Evolutionary conservation across 495 filamentous ascomycete species (phyloP).

Genomic region (Trichoderma erinaceum): DNA sequence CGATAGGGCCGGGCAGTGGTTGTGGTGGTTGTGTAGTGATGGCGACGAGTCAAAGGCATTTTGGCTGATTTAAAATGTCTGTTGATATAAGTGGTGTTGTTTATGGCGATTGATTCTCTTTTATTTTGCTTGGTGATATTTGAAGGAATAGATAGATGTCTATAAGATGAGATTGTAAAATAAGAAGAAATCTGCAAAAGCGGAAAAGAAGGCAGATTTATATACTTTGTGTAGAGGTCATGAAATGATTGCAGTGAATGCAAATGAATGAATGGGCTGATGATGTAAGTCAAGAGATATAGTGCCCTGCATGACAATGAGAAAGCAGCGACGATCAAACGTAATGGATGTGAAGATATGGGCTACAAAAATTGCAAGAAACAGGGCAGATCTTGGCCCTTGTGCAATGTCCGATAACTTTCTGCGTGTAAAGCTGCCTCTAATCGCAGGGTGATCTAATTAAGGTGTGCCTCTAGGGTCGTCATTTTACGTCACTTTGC

Average conservation of each 20-base stretch:
- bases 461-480: not conserved
- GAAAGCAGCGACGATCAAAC: not conserved
- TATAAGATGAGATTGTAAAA: not conserved
- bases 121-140: not conserved
- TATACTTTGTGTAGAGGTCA: not conserved
- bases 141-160: not conserved
- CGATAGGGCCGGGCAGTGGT: slow-evolving; percentile 19
- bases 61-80: not conserved
- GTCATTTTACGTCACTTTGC: slow-evolving; percentile 11
- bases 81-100: not conserved
- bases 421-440: not conserved
- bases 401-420: not conserved
- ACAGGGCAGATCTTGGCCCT: not conserved
- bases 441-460: not conserved
- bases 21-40: slow-evolving; percentile 25
- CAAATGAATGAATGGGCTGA: too few relatives aligned
- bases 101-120: not conserved
- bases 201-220: not conserved
- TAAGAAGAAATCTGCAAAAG: not conserved
- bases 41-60: slow-evolving; percentile 18
- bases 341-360: not conserved
- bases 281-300: not conserved
- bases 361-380: not conserved
- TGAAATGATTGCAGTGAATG: not conserved
- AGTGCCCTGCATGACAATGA: not conserved